These are phyloP conservation scores for cucumber (Cucumis sativus) DNA, from an alignment of 306 rosid species.

Conservation along the genomic window Cucumber_9930_V3 NC_026660.2:20375001-20375500, in stretches of 20 bases:
- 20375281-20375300: conserved; percentile 24
- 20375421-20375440: conserved; percentile 15
- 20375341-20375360: conserved; percentile 30
- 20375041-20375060: conserved; percentile 63
- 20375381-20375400: conserved; percentile 23
- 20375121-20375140: conserved; percentile 53
- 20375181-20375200: conserved; percentile 88
- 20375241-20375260: conserved; percentile 44
- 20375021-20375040: conserved; percentile 77
- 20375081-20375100: conserved; percentile 84
- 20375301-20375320: conserved; percentile 28
- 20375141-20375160: conserved; percentile 77
- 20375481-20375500: conserved; percentile 30
- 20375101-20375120: conserved; percentile 57
- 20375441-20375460: conserved; percentile 24
- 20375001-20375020: conserved; percentile 90
- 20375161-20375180: conserved; percentile 53
- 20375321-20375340: conserved; percentile 54
- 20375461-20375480: conserved; percentile 37
- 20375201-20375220: conserved; percentile 81
- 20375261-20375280: conserved; percentile 12
- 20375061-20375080: conserved; percentile 71
- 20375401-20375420: conserved; percentile 25
- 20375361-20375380: conserved; percentile 27
- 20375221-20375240: conserved; percentile 64